Percentiles rank a stretch among this genome's conserved stretches.
Evolutionary conservation across 1,139 yeast genomes (phyloP).

Genomic region (Yamadazyma dushanensis): DNA sequence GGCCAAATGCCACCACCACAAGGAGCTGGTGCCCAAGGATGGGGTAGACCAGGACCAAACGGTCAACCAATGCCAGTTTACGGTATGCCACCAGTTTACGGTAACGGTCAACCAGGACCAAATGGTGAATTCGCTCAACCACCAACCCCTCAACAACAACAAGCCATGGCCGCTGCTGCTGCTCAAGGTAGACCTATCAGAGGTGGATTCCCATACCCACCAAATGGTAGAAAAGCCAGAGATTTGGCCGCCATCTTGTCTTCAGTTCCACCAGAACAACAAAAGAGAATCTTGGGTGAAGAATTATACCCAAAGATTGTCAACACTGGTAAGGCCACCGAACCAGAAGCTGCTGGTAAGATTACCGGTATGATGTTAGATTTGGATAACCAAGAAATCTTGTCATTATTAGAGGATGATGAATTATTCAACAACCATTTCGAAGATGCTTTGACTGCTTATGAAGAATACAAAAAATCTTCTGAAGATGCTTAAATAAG

Average conservation of each 20-base stretch:
- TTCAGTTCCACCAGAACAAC: constrained; percentile 78
- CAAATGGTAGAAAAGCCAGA: constrained; percentile 40
- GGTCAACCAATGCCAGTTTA: constrained; percentile 81
- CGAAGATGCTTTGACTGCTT: constrained; percentile 93
- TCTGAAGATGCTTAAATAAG: constrained; percentile 31
- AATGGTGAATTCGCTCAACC: constrained; percentile 30
- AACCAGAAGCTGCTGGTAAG: constrained; percentile 96
- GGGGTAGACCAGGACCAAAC: constrained; percentile 61
- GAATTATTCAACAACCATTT: constrained; percentile 88
- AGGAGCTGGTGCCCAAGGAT: constrained; percentile 55
- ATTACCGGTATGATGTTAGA: constrained; percentile 99
- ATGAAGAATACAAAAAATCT: constrained; percentile 74
- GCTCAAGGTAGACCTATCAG: constrained; percentile 13
- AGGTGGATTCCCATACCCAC: constrained; percentile 41
- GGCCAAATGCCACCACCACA: constrained; percentile 65
- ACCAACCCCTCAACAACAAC: constrained; percentile 20
- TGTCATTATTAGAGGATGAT: constrained; percentile 86
- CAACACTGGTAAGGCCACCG: constrained; percentile 81
- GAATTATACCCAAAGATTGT: constrained; percentile 94
- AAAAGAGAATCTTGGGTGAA: constrained; percentile 97
- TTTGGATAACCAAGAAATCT: constrained; percentile 88
- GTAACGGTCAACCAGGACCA: constrained; percentile 24
- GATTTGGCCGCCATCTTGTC: constrained; percentile 62
- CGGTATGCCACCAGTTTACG: constrained; percentile 81
- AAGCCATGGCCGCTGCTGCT: constrained; percentile 5